Percentiles rank a stretch among this genome's conserved stretches.
phyloP scores from a whole-genome alignment of 345 rosid genomes.

The Abelmoschus esculentus region DNA sequence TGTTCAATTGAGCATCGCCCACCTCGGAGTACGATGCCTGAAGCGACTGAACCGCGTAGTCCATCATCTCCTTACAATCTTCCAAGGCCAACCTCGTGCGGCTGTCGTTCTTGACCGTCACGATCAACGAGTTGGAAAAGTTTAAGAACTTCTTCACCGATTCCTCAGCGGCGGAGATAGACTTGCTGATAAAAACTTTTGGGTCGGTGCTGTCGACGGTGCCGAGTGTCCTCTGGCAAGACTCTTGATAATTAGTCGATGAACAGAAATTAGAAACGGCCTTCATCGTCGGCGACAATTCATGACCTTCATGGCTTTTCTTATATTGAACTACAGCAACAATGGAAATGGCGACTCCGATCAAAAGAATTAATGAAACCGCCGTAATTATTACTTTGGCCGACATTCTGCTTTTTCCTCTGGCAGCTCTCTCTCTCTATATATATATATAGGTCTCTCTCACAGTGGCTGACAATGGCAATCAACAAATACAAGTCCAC shows the following conservation, averaged over 20 bases:
- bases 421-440: too few species aligned
- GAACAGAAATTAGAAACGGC: constrained; percentile 35
- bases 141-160: constrained; percentile 31
- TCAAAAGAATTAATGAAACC: constrained; percentile 39
- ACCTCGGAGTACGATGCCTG: constrained; percentile 24
- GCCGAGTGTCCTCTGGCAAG: constrained; percentile 42
- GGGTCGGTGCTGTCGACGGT: constrained; percentile 37
- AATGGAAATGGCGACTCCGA: constrained; percentile 35
- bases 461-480: background rate
- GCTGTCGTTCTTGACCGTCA: background rate
- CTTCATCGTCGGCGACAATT: constrained; percentile 27
- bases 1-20: constrained; percentile 11
- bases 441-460: background rate
- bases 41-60: constrained; percentile 27
- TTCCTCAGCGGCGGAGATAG: constrained; percentile 30
- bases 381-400: constrained; percentile 26
- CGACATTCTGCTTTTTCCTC: background rate
- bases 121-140: constrained; percentile 25
- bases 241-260: constrained; percentile 36
- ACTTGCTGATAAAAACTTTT: constrained; percentile 34
- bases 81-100: constrained; percentile 22
- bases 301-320: background rate
- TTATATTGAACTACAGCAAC: constrained; percentile 18
- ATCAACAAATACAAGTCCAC: background rate
- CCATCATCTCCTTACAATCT: constrained; percentile 34